Evolutionary conservation across 768 basidiomycete genomes (phyloP).

Genomic region (Hebeloma cylindrosporum): DNA sequence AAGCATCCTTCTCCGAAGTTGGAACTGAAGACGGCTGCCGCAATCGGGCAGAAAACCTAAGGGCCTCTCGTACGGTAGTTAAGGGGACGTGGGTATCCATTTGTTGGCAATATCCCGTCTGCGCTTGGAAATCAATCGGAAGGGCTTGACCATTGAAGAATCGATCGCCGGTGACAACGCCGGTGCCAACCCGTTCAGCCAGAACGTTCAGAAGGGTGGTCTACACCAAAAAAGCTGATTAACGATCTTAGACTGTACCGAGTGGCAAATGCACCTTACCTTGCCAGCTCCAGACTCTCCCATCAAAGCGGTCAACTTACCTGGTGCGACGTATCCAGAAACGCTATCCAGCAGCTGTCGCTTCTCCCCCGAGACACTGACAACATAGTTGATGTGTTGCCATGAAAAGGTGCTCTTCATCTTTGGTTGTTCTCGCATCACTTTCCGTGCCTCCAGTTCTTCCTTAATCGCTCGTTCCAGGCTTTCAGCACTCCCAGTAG

Average conservation of each 20-base stretch:
- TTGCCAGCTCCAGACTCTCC: conserved; percentile 53
- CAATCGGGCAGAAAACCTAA: conserved; percentile 76
- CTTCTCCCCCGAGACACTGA: conserved; percentile 48
- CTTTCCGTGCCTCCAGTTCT: conserved; percentile 27
- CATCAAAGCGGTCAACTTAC: conserved; percentile 79
- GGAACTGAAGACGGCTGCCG: conserved; percentile 72
- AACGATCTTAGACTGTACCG: background rate
- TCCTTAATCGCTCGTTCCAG: conserved; percentile 13
- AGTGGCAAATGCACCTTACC: conserved; percentile 34
- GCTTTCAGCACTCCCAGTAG: conserved; percentile 7
- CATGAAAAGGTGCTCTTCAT: conserved; percentile 76
- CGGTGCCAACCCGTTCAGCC: conserved; percentile 47
- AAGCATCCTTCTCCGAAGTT: conserved; percentile 70
- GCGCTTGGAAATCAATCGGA: conserved; percentile 60
- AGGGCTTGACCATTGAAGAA: conserved; percentile 55
- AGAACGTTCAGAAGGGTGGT: conserved; percentile 62
- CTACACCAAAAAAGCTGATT: conserved; percentile 17
- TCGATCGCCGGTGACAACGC: conserved; percentile 50
- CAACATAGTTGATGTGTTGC: conserved; percentile 67
- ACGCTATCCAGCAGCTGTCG: conserved; percentile 66
- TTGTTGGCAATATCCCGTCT: conserved; percentile 87
- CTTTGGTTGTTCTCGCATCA: conserved; percentile 41
- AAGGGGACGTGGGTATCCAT: conserved; percentile 77
- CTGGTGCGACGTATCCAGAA: conserved; percentile 79
- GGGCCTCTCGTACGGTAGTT: conserved; percentile 77